phyloP scores from a whole-genome alignment of 1,284 basidiomycete genomes.

The Rhodofomes roseus region DNA sequence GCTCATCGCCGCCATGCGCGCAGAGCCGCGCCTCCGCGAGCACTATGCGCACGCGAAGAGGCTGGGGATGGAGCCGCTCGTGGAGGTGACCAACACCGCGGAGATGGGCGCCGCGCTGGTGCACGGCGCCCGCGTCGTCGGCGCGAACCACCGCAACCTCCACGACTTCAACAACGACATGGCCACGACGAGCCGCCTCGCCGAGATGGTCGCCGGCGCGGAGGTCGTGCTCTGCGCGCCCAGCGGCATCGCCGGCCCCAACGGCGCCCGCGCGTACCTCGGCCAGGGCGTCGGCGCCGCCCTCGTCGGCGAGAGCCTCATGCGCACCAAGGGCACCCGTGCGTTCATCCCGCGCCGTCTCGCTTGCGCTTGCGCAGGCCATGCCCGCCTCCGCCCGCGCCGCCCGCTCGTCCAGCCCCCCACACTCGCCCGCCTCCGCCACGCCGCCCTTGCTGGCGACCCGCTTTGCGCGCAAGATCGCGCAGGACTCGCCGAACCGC shows the following conservation, averaged over 20 bases:
- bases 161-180: slow-evolving; percentile 98
- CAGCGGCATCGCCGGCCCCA: slow-evolving; percentile 80
- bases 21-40: slow-evolving; percentile 63
- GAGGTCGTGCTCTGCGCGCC: slow-evolving; percentile 88
- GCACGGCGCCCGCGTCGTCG: slow-evolving; percentile 90
- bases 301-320: slow-evolving; percentile 93
- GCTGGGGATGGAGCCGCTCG: slow-evolving; percentile 95
- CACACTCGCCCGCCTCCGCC: neutral
- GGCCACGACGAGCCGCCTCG: slow-evolving; percentile 89
- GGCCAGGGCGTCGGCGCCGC: slow-evolving; percentile 87
- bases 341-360: slow-evolving; percentile 77
- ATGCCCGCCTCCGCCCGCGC: slow-evolving; percentile 65
- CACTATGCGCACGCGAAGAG: slow-evolving; percentile 81
- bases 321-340: slow-evolving; percentile 85
- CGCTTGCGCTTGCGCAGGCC: slow-evolving; percentile 58
- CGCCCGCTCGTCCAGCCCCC: slow-evolving; percentile 12
- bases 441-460: neutral
- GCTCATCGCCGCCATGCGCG: slow-evolving; percentile 96
- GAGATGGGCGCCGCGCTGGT: slow-evolving; percentile 88
- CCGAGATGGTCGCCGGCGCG: slow-evolving; percentile 74
- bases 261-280: slow-evolving; percentile 82
- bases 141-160: slow-evolving; percentile 97
- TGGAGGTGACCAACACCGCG: slow-evolving; percentile 94
- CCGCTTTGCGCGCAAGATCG: neutral
- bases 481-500: slow-evolving; percentile 29